These are phyloP conservation scores for Phytophthora foliorum DNA, from an alignment of 352 stramenopile genomes.

Conservation along the genomic window DNA sequence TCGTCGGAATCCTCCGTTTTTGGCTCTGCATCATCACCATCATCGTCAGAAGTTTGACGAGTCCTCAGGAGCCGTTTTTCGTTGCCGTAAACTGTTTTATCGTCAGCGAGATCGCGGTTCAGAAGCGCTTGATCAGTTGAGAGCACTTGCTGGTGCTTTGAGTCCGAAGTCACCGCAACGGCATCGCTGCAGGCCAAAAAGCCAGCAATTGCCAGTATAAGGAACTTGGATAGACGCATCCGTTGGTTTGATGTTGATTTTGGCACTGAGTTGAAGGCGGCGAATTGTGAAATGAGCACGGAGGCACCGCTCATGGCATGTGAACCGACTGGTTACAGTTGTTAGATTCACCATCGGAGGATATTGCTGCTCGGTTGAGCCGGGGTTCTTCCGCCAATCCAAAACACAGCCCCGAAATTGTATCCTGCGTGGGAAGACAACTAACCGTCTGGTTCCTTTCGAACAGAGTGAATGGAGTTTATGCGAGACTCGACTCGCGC, in stretches of 20 bases:
- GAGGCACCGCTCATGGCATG: too few relatives aligned
- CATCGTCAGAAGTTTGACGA: background rate
- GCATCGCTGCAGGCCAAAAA: conserved; percentile 10
- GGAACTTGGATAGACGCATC: conserved; percentile 15
- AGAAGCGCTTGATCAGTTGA: background rate
- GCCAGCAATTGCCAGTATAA: conserved; percentile 10
- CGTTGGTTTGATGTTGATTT: background rate
- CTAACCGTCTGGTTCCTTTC: background rate
- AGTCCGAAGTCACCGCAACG: background rate
- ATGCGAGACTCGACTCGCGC: background rate
- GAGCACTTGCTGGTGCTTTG: background rate
- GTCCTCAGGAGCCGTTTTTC: conserved; percentile 7
- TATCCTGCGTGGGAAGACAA: too few relatives aligned
- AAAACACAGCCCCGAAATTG: too few relatives aligned
- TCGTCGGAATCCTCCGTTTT: background rate
- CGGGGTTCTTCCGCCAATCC: too few relatives aligned
- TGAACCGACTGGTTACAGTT: too few relatives aligned
- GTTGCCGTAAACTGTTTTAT: background rate
- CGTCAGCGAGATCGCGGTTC: conserved; percentile 7
- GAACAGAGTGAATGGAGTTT: background rate
- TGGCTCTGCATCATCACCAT: background rate
- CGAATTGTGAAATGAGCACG: conserved; percentile 17
- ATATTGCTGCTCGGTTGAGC: too few relatives aligned
- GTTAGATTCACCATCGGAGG: too few relatives aligned
- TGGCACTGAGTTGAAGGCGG: background rate